Percentiles rank a stretch among this genome's conserved stretches.
phyloP scores from a whole-genome alignment of 208 protist genomes.

The Porcisia deanei region DNA sequence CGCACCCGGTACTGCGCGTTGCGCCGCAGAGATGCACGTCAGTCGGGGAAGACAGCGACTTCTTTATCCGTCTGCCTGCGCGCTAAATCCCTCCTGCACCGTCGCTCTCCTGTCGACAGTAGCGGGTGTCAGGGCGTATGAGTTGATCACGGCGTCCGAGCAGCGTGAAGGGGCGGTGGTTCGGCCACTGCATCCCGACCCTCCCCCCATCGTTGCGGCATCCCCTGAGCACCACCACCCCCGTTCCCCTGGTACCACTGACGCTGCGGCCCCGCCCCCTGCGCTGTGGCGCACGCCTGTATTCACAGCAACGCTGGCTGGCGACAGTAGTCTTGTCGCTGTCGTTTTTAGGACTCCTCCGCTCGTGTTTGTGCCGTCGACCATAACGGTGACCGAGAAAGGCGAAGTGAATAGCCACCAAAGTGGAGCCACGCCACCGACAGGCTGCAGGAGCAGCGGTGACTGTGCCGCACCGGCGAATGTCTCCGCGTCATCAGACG shows the following conservation, averaged over 20 bases:
- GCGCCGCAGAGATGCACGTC: not conserved
- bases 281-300: constrained; percentile 43
- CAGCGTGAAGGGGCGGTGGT: not conserved
- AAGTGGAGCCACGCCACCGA: not conserved
- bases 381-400: not conserved
- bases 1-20: not conserved
- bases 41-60: not conserved
- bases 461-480: not conserved
- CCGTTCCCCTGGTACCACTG: not conserved
- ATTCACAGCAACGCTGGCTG: constrained; percentile 45
- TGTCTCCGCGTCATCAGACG: not conserved
- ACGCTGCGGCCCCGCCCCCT: not conserved
- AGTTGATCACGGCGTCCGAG: constrained; percentile 1
- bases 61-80: constrained; percentile 11
- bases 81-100: constrained; percentile 28
- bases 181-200: not conserved
- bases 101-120: constrained; percentile 25
- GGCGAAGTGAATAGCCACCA: not conserved
- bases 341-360: constrained; percentile 46
- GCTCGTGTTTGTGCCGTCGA: constrained; percentile 14
- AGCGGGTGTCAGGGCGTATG: constrained; percentile 14
- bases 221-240: constrained; percentile 2
- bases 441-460: not conserved
- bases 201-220: not conserved
- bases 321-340: constrained; percentile 55